Conservation (phyloP, 805 yeast genomes). For the Soucietia sequanensis region DNA sequence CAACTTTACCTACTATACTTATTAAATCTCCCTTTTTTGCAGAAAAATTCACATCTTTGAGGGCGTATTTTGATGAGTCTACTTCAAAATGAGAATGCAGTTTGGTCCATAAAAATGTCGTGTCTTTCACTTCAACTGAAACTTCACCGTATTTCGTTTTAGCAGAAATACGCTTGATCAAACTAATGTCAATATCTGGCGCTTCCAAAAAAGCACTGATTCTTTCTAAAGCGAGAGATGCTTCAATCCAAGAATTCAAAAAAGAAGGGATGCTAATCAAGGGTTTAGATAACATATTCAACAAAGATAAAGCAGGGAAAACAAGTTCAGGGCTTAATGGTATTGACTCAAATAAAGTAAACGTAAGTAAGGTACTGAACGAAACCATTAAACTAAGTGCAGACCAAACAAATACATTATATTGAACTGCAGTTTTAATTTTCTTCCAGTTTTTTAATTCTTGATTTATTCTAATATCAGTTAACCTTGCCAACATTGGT, state of each 20-base stretch:
- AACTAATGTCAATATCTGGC: slow-evolving; percentile 43
- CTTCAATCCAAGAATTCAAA: slow-evolving; percentile 57
- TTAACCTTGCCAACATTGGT: slow-evolving; percentile 55
- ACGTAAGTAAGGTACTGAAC: slow-evolving; percentile 57
- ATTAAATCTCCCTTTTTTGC: slow-evolving; percentile 55
- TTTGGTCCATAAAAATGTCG: slow-evolving; percentile 52
- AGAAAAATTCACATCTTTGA: slow-evolving; percentile 45
- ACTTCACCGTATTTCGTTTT: slow-evolving; percentile 22
- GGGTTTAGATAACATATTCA: slow-evolving; percentile 58
- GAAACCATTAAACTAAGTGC: slow-evolving; percentile 66
- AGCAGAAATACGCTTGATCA: slow-evolving; percentile 13
- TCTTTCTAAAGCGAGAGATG: slow-evolving; percentile 57
- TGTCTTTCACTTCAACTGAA: slow-evolving; percentile 45
- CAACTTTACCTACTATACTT: slow-evolving; percentile 67
- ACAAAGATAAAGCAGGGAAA: slow-evolving; percentile 64
- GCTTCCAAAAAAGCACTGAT: slow-evolving; percentile 47
- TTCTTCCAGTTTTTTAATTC: slow-evolving; percentile 52
- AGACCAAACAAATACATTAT: slow-evolving; percentile 59
- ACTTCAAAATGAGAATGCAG: slow-evolving; percentile 22
- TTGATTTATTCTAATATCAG: slow-evolving; percentile 54
- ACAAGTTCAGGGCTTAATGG: slow-evolving; percentile 68
- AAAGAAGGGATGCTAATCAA: slow-evolving; percentile 57
- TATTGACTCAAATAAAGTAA: slow-evolving; percentile 41
- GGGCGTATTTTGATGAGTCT: slow-evolving; percentile 31
- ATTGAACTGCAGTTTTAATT: slow-evolving; percentile 42